Conservation (phyloP, 1,139 yeast genomes). For the Yamadazyma pseudoaaseri region DNA sequence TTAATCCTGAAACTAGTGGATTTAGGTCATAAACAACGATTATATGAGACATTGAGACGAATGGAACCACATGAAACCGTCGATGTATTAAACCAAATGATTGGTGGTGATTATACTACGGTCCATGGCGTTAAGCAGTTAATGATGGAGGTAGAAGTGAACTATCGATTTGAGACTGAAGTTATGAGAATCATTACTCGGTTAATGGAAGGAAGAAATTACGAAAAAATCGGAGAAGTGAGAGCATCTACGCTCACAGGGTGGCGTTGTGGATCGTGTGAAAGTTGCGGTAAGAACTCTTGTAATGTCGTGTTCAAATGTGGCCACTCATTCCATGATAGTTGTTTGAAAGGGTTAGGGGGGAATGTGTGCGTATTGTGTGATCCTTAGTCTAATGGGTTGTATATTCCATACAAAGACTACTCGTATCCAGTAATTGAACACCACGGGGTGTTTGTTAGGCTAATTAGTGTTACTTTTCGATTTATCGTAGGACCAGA, state of each 20-base stretch:
- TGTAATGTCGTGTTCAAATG: not conserved
- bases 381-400: not conserved
- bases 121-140: slow-evolving; percentile 1
- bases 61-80: not conserved
- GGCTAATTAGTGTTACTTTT: no score
- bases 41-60: slow-evolving; percentile 1
- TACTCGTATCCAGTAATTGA: no score
- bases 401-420: no score
- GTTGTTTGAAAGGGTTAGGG: not conserved
- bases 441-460: no score
- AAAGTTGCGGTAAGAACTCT: not conserved
- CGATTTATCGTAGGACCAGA: no score
- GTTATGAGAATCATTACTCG: slow-evolving; percentile 1
- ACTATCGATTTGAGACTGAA: slow-evolving; percentile 1
- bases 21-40: not conserved
- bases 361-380: slow-evolving; percentile 1
- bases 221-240: not conserved
- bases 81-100: not conserved
- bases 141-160: slow-evolving; percentile 1
- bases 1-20: not conserved
- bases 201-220: not conserved
- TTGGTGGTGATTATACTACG: not conserved
- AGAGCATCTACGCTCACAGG: not conserved
- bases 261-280: not conserved
- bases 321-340: not conserved